Evolutionary conservation across 2,329 filamentous ascomycete genomes (phyloP).

Genomic region (Fusarium multiceps): DNA sequence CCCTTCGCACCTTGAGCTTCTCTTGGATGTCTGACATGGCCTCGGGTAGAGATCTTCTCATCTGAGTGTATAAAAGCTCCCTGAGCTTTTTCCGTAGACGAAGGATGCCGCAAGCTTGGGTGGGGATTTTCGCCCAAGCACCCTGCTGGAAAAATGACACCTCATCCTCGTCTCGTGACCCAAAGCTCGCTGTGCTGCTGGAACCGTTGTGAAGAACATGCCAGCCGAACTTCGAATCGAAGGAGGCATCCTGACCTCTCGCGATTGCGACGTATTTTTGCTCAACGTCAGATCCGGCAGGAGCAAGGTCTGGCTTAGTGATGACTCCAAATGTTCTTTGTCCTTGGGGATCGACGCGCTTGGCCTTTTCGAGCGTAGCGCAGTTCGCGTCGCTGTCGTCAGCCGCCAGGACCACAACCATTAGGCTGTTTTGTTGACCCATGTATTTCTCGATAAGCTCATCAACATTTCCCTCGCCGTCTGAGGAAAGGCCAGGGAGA

Average conservation of each 20-base stretch:
- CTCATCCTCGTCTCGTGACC: not conserved
- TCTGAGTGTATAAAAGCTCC: constrained; percentile 46
- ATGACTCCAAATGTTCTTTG: not conserved
- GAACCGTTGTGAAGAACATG: not conserved
- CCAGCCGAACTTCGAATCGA: not conserved
- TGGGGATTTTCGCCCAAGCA: constrained; percentile 9
- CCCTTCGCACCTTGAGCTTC: constrained; percentile 36
- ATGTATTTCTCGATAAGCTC: not conserved
- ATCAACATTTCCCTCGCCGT: not conserved
- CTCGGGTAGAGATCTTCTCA: constrained; percentile 44
- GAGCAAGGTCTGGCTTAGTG: not conserved
- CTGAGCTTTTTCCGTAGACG: constrained; percentile 52
- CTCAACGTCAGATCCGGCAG: not conserved
- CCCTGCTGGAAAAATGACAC: not conserved
- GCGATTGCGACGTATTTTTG: constrained; percentile 2
- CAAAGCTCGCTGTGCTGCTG: not conserved
- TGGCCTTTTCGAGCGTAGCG: not conserved
- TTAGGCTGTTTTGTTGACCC: not conserved
- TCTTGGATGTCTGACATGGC: constrained; percentile 45
- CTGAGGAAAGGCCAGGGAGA: not conserved
- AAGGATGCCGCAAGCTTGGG: constrained; percentile 49
- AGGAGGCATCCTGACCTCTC: not conserved
- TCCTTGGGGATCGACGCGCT: not conserved
- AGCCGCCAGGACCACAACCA: not conserved
- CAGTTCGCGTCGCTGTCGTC: not conserved